A percentile compares a stretch with the other conserved stretches of the same genome.
Conservation (phyloP, 495 filamentous ascomycete species). For the Choiromyces venosus region DNA sequence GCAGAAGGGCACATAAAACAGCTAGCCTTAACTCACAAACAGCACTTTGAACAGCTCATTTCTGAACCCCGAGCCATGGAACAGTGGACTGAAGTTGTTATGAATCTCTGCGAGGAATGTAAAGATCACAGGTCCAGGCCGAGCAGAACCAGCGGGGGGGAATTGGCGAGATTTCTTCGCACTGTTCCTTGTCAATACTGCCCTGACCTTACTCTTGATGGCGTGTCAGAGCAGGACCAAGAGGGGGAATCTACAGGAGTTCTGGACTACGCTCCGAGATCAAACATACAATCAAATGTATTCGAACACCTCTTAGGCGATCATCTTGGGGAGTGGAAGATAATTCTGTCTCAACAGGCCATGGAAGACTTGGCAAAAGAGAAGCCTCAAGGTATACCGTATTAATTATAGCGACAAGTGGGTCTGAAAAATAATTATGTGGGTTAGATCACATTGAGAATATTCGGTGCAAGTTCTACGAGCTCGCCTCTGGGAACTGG, state of each 20-base stretch:
- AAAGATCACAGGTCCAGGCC: no score
- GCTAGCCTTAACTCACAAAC: no score
- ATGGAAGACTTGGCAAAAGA: slow-evolving; percentile 32
- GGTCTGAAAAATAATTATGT: no score
- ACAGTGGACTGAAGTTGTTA: background rate
- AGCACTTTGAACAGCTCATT: no score
- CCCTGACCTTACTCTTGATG: background rate
- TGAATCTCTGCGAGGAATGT: background rate
- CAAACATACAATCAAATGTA: background rate
- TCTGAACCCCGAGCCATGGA: no score
- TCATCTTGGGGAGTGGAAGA: slow-evolving; percentile 45
- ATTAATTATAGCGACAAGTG: no score
- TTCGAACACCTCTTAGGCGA: slow-evolving; percentile 36
- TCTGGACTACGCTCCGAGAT: background rate
- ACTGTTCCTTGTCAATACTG: background rate
- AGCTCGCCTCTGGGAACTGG: slow-evolving; percentile 43
- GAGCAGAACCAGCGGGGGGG: background rate
- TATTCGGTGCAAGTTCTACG: slow-evolving; percentile 27
- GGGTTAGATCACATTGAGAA: no score
- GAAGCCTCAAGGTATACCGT: background rate
- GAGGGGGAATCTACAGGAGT: background rate
- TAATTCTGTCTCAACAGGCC: slow-evolving; percentile 44
- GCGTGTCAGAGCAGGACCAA: background rate
- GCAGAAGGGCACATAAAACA: no score
- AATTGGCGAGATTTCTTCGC: background rate